phyloP scores from a whole-genome alignment of 2,329 filamentous ascomycete genomes.

The Pseudogymnoascus sp. region DNA sequence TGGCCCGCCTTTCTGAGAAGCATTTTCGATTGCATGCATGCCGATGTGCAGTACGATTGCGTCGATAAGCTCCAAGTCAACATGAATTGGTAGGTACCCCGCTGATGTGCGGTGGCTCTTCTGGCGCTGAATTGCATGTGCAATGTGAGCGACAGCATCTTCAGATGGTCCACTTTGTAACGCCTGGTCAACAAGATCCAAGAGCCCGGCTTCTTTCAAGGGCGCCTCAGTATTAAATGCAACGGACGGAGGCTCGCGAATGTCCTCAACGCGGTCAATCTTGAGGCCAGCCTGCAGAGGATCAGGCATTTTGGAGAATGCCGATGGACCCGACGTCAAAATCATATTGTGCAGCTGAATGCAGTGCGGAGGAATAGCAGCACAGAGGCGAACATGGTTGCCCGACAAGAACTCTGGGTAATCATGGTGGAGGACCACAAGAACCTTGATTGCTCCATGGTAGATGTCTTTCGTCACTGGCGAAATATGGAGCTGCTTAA shows the following conservation, averaged over 20 bases:
- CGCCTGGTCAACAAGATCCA: constrained; percentile 53
- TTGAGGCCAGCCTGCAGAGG: constrained; percentile 67
- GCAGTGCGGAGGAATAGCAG: constrained; percentile 74
- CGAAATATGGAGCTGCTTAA: constrained; percentile 65
- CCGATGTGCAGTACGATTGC: constrained; percentile 80
- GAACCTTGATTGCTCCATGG: constrained; percentile 71
- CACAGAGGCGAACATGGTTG: constrained; percentile 75
- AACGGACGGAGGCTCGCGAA: constrained; percentile 59
- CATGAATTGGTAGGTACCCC: constrained; percentile 59
- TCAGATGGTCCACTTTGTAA: constrained; percentile 57
- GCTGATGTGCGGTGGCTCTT: constrained; percentile 54
- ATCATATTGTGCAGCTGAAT: constrained; percentile 85
- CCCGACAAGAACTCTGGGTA: constrained; percentile 89
- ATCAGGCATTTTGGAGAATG: constrained; percentile 63
- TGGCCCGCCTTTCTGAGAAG: constrained; percentile 50
- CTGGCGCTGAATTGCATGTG: constrained; percentile 60
- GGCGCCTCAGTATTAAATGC: constrained; percentile 51
- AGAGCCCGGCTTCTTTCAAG: constrained; percentile 48
- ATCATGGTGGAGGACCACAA: constrained; percentile 85
- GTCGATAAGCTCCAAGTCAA: constrained; percentile 67
- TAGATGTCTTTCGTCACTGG: constrained; percentile 75
- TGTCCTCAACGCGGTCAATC: constrained; percentile 68
- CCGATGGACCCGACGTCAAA: constrained; percentile 67
- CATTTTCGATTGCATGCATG: constrained; percentile 57
- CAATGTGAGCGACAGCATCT: constrained; percentile 69